These are phyloP conservation scores for Chlamydomonas eustigma DNA, from an alignment of 139 green algal species.

Conservation along the genomic window DNA sequence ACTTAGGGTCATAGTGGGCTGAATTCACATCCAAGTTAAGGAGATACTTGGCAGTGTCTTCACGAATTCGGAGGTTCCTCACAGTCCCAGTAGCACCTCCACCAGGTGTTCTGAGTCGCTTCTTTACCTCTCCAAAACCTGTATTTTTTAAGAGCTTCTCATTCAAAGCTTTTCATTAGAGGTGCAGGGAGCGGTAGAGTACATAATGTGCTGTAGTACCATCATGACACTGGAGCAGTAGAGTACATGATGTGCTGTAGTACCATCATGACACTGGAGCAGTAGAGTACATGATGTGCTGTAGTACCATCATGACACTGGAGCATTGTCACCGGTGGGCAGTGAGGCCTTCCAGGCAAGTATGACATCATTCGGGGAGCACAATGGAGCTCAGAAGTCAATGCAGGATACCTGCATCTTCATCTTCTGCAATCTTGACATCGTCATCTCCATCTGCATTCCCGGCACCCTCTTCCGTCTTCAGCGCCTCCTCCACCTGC, in stretches of 20 bases:
- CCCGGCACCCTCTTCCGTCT: slow-evolving; percentile 23
- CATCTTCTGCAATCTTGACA: slow-evolving; percentile 84
- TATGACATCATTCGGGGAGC: no score
- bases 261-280: no score
- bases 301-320: no score
- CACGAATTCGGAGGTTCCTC: slow-evolving; percentile 97
- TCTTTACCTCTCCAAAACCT: slow-evolving; percentile 93
- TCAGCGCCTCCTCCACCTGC: slow-evolving; percentile 32
- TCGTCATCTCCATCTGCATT: slow-evolving; percentile 40
- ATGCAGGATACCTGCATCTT: slow-evolving; percentile 59
- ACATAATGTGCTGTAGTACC: no score
- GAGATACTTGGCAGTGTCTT: slow-evolving; percentile 99
- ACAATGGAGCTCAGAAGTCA: no score
- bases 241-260: no score
- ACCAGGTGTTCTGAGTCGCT: slow-evolving; percentile 86
- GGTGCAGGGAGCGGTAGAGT: no score
- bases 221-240: no score
- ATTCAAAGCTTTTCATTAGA: not conserved
- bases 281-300: no score
- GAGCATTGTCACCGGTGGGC: no score
- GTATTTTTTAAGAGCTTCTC: not conserved
- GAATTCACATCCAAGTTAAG: slow-evolving; percentile 93
- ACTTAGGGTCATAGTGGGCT: slow-evolving; percentile 98
- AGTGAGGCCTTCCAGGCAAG: no score
- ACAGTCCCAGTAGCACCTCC: slow-evolving; percentile 83